Base-by-base conservation (phyloP, 2,329 filamentous ascomycete species). In the Xylariomycetidae sp. region DNA sequence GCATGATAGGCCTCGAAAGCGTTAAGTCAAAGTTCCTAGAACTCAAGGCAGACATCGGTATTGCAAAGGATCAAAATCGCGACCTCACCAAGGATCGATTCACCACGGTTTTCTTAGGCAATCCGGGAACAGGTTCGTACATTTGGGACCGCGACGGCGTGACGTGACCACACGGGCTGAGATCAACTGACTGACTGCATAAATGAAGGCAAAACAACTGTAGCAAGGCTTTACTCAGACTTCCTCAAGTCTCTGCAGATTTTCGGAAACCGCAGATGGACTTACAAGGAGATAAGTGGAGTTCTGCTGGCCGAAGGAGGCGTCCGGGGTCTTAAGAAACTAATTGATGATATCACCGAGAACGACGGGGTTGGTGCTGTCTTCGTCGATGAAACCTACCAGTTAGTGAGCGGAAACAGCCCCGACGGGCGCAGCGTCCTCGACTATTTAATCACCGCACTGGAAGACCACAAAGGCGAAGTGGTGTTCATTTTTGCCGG, bases 301-400 rank as follows among this genome's bases (percentile, higher is more conserved):
- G 74, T 82, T 0, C 65, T 67, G 12, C 66, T 89, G 0, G 76
- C 82, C 0, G 74, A 73, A 31, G 64, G 70, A 1, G 83, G 82
- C 0, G 71, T 86, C 0, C 32, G 57, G 0, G 74, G 66, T 0
- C 76, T 70, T 41, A 69, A 82, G 46, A 66, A 68, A 12, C 56
- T 77, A 1, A 57, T 85, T 3, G 63, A 79, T 2, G 44, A 62
- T 0, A 65, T 88, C 0, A 53, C 75, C n/a, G n/a, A n/a, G 3
- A 61, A 75, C 13, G 44, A 57, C 1, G 77, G 74, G 0, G 85
- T 82, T 0, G 85, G 85, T 0, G 80, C 79, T 0, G 48, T 87
- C 2, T 89, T 89, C 50, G 81, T 90, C 16, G 85, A 90, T 40
- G 84, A 89, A 53, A 83, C 83, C 0, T 88, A 89, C 47, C 84